These are phyloP conservation scores for Phycomyces blakesleeanus DNA, from an alignment of 192 early-diverging fungal species.

Conservation along the genomic window DNA sequence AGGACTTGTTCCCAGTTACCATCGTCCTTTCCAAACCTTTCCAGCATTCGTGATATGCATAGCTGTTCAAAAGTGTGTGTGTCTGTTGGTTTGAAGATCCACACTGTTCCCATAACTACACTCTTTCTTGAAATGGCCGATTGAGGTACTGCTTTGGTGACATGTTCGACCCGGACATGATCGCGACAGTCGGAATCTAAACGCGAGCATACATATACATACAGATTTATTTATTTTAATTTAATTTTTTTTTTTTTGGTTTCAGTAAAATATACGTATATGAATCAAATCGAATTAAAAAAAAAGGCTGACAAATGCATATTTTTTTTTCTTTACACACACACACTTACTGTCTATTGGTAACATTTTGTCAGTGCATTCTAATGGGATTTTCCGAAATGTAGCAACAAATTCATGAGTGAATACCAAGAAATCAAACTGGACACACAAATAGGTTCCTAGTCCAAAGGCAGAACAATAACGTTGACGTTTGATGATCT, in stretches of 20 bases:
- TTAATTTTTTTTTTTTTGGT: too few relatives aligned
- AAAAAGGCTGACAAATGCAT: neutral
- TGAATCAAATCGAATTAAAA: neutral
- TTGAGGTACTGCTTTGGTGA: conserved; percentile 57
- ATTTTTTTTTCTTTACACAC: too few relatives aligned
- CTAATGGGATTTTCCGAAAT: conserved; percentile 62
- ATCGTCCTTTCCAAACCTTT: conserved; percentile 82
- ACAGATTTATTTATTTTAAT: too few relatives aligned
- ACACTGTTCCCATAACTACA: conserved; percentile 90
- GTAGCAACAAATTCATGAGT: conserved; percentile 91
- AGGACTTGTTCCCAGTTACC: conserved; percentile 76
- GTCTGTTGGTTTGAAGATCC: conserved; percentile 72
- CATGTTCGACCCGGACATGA: conserved; percentile 24
- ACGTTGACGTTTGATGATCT: conserved; percentile 84
- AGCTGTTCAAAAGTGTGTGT: conserved; percentile 60
- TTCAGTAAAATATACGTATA: too few relatives aligned
- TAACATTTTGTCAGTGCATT: conserved; percentile 40
- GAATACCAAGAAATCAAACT: conserved; percentile 90
- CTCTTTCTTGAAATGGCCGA: conserved; percentile 78
- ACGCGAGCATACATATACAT: too few relatives aligned
- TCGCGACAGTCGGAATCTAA: neutral
- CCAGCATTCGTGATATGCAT: conserved; percentile 80
- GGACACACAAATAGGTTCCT: conserved; percentile 83
- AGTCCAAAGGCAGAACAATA: conserved; percentile 84
- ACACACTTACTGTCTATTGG: neutral